A percentile compares a stretch with the other conserved stretches of the same genome.
Conservation (phyloP, 768 basidiomycete species). For the Naganishia vaughanmartiniae region DNA sequence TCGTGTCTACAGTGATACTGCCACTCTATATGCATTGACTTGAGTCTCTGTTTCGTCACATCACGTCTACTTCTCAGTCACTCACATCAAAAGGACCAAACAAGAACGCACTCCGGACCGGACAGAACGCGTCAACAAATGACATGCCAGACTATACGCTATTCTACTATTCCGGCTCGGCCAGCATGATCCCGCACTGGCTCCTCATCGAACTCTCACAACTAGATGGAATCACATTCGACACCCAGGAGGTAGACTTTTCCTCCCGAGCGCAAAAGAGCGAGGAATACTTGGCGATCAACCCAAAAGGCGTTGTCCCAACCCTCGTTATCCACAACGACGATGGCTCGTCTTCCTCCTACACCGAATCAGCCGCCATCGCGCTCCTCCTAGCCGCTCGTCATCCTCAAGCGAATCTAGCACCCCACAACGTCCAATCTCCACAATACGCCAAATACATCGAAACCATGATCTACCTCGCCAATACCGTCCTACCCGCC, state of each 20-base stretch:
- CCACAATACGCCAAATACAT: constrained; percentile 25
- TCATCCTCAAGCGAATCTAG: constrained; percentile 27
- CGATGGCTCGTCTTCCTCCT: not conserved
- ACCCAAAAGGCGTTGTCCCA: constrained; percentile 32
- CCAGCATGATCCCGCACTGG: constrained; percentile 23
- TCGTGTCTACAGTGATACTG: too few relatives aligned
- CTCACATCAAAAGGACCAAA: too few relatives aligned
- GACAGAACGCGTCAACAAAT: too few relatives aligned
- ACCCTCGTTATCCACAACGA: constrained; percentile 12
- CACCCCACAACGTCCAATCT: constrained; percentile 13
- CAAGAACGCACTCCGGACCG: too few relatives aligned
- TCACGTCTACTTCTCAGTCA: too few relatives aligned
- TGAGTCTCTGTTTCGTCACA: too few relatives aligned
- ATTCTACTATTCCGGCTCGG: constrained; percentile 13
- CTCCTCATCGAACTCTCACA: constrained; percentile 15
- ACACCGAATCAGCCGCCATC: constrained; percentile 30
- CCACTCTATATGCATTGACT: too few relatives aligned
- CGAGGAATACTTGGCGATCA: constrained; percentile 12
- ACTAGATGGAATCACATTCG: not conserved
- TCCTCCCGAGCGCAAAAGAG: not conserved
- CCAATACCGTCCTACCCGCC: constrained; percentile 24
- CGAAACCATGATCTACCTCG: constrained; percentile 29
- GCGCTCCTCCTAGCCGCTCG: constrained; percentile 27
- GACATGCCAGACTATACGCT: constrained; percentile 10
- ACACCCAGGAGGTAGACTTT: constrained; percentile 1